phyloP scores from a whole-genome alignment of 23 red algal genomes.

The Gracilaria domingensis region DNA sequence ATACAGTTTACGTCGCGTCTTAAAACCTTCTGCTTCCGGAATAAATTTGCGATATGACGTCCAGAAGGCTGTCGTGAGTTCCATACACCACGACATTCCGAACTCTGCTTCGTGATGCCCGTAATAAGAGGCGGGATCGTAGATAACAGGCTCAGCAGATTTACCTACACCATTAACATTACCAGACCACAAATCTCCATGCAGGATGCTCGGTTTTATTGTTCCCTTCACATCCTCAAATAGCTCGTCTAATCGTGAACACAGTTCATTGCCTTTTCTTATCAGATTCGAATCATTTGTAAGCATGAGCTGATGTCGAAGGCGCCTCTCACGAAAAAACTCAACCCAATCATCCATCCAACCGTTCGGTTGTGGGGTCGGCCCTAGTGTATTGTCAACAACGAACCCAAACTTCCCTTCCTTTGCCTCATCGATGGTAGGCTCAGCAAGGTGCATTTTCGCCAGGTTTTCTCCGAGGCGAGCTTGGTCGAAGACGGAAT shows the following conservation, averaged over 20 bases:
- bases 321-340: slow-evolving; percentile 92
- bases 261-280: slow-evolving; percentile 61
- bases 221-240: slow-evolving; percentile 70
- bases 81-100: slow-evolving; percentile 89
- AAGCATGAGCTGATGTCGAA: slow-evolving; percentile 86
- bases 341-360: slow-evolving; percentile 94
- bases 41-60: slow-evolving; percentile 70
- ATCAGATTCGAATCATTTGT: slow-evolving; percentile 63
- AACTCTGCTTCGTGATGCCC: slow-evolving; percentile 96
- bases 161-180: slow-evolving; percentile 68
- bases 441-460: slow-evolving; percentile 87
- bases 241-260: slow-evolving; percentile 63
- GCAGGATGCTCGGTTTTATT: slow-evolving; percentile 83
- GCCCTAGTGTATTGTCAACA: slow-evolving; percentile 83
- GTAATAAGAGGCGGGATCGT: slow-evolving; percentile 96
- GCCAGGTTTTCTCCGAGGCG: slow-evolving; percentile 80
- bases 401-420: slow-evolving; percentile 74
- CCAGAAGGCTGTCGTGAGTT: slow-evolving; percentile 69
- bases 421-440: slow-evolving; percentile 53
- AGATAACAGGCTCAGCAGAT: slow-evolving; percentile 72
- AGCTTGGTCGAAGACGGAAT: slow-evolving; percentile 44
- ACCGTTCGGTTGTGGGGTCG: slow-evolving; percentile 89
- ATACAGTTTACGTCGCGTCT: slow-evolving; percentile 72
- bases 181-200: slow-evolving; percentile 98
- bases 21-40: slow-evolving; percentile 65